Conservation (phyloP, 2,329 filamentous ascomycete genomes). For the Aspergillus uvarum region DNA sequence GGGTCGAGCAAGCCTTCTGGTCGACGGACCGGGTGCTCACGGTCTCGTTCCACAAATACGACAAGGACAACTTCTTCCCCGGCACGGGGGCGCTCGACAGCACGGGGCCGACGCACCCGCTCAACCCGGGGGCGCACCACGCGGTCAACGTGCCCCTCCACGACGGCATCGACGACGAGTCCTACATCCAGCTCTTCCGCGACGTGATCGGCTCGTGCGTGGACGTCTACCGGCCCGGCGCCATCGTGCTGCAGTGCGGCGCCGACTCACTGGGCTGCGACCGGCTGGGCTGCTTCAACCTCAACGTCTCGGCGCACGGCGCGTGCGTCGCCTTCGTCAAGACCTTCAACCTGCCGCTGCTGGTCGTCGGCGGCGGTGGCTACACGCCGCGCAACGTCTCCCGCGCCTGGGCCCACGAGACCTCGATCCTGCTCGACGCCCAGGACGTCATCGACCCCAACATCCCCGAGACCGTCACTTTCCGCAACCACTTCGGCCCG, state of each 20-base stretch:
- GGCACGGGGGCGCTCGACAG: constrained; percentile 85
- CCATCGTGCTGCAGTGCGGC: constrained; percentile 92
- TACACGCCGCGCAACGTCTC: constrained; percentile 97
- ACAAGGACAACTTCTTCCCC: constrained; percentile 80
- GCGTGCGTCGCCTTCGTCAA: constrained; percentile 90
- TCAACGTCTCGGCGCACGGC: constrained; percentile 92
- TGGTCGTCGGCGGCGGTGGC: constrained; percentile 90
- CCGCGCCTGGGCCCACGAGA: constrained; percentile 95
- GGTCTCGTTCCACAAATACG: constrained; percentile 95
- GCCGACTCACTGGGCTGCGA: constrained; percentile 94
- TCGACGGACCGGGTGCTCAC: constrained; percentile 89
- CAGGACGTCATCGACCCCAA: constrained; percentile 68
- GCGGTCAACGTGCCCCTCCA: constrained; percentile 86
- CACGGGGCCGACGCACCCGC: constrained; percentile 77
- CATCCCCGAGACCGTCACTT: constrained; percentile 78
- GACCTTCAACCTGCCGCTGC: constrained; percentile 71
- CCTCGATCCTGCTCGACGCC: constrained; percentile 78
- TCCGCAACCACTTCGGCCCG: constrained; percentile 83
- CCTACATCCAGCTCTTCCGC: constrained; percentile 84
- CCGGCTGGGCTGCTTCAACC: constrained; percentile 89
- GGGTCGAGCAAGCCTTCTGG: constrained; percentile 88
- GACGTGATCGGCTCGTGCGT: constrained; percentile 75
- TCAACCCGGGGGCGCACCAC: constrained; percentile 85
- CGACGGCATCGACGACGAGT: constrained; percentile 86
- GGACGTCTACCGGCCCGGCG: constrained; percentile 79